Evolutionary conservation across 768 basidiomycete genomes (phyloP), one percentile per base, ranked within the genome.

Genomic region (Rhodosporidiobolus odoratus): DNA sequence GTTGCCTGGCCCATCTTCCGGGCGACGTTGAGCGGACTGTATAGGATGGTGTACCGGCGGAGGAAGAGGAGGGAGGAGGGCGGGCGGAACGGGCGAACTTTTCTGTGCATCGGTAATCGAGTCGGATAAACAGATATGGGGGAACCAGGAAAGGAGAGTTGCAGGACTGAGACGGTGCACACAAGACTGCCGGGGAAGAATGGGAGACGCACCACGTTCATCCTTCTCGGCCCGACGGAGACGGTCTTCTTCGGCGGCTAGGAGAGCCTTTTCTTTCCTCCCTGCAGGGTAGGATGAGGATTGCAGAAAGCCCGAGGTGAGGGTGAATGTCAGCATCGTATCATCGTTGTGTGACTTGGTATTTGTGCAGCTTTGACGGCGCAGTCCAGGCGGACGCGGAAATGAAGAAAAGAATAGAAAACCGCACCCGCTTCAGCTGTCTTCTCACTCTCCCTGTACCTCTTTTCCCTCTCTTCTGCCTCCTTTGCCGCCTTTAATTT

Each of bases 361-460:
- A n/a, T n/a, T n/a, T n/a, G n/a, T n/a, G n/a, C n/a, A n/a, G n/a
- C n/a, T n/a, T n/a, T n/a, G n/a, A n/a, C n/a, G n/a, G n/a, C n/a
- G n/a, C n/a, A n/a, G 48, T 50, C 53, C 10, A 7, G n/a, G 21
- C 35, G 15, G 34, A 57, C 7, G 21, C 4, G 17, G 25, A 17
- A 23, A 21, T 21, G 57, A 58, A 17, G 32, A 25, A 41, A 3
- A 12, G 40, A 10, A 43, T 10, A 27, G 52, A 30, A 25, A 56
- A 32, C 21, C 63, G 32, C 54, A 65, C 64, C 64, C 23, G 65
- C 65, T 27, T 71, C 69, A 5, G 60, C 65, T 25, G 40, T 41
- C 65, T 64, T 60, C 66, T 74, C 73, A 7, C 58, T 61, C 53
- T 74, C 73, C 34, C 62, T 47, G 27, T 66, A 65, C 45, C 73